Percentiles rank a stretch among this genome's conserved stretches.
Evolutionary conservation across 306 rosid genomes (phyloP).

Genomic region (Casuarina glauca): DNA sequence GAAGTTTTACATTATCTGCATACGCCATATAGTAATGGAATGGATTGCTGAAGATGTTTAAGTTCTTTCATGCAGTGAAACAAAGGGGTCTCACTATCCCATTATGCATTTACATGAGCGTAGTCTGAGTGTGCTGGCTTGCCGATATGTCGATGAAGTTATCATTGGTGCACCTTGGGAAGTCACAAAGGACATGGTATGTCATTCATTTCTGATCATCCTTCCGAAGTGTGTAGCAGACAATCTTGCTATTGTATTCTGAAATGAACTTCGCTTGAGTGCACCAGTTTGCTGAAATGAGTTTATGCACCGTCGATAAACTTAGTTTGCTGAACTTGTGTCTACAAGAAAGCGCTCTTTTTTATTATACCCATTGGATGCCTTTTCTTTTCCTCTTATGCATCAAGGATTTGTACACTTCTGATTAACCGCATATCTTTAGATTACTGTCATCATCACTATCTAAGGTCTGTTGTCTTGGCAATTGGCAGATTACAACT

Average conservation of each 20-base stretch:
- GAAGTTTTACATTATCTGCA: constrained; percentile 2
- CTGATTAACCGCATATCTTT: background rate
- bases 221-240: constrained; percentile 6
- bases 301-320: background rate
- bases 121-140: constrained; percentile 92
- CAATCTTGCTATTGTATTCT: background rate
- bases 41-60: background rate
- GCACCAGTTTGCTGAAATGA: constrained; percentile 10
- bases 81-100: constrained; percentile 75
- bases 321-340: background rate
- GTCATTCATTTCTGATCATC: constrained; percentile 24
- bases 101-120: constrained; percentile 97
- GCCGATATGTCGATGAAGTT: constrained; percentile 93
- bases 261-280: constrained; percentile 13
- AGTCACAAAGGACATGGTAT: constrained; percentile 88
- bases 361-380: background rate
- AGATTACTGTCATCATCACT: background rate
- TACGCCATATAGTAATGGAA: background rate
- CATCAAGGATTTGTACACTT: background rate
- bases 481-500: constrained; percentile 75
- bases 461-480: constrained; percentile 22
- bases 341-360: background rate
- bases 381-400: background rate
- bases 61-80: constrained; percentile 54
- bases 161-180: constrained; percentile 97